Evolutionary conservation across 306 rosid species (phyloP).

Genomic region (Casuarina cunninghamiana): DNA sequence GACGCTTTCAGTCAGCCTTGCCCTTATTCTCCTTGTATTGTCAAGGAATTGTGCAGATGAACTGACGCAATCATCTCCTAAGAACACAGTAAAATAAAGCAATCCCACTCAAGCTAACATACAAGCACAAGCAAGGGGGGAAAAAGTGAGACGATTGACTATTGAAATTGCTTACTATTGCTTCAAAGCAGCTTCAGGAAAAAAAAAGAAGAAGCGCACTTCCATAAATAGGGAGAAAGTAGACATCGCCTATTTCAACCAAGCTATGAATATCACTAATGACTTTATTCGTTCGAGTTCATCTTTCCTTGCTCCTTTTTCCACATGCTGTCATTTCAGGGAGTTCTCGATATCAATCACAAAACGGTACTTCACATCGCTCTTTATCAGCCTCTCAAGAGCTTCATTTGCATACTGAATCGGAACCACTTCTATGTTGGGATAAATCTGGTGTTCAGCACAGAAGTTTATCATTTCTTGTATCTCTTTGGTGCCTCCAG

Average conservation of each 20-base stretch:
- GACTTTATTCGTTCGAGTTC: not conserved
- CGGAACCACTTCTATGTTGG: slow-evolving; percentile 73
- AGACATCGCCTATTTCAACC: not conserved
- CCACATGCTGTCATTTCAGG: slow-evolving; percentile 35
- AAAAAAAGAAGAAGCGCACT: not conserved
- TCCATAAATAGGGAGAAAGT: not conserved
- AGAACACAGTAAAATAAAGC: not conserved
- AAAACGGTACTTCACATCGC: slow-evolving; percentile 74
- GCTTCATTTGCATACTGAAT: slow-evolving; percentile 81
- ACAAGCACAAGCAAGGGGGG: not conserved
- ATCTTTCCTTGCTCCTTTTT: not conserved
- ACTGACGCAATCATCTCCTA: not conserved
- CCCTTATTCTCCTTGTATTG: not conserved
- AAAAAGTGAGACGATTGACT: not conserved
- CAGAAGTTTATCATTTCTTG: slow-evolving; percentile 82
- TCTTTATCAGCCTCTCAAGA: slow-evolving; percentile 68
- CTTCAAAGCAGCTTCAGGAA: not conserved
- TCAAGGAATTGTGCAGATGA: too few relatives aligned
- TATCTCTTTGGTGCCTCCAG: slow-evolving; percentile 66
- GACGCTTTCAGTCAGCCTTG: not conserved
- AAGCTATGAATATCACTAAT: not conserved
- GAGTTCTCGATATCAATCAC: slow-evolving; percentile 80
- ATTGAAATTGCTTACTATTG: not conserved
- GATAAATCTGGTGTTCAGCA: slow-evolving; percentile 58
- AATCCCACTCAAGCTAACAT: not conserved